Base-by-base conservation (phyloP, 192 early-diverging fungal species). In the Umbelopsis sp. region DNA sequence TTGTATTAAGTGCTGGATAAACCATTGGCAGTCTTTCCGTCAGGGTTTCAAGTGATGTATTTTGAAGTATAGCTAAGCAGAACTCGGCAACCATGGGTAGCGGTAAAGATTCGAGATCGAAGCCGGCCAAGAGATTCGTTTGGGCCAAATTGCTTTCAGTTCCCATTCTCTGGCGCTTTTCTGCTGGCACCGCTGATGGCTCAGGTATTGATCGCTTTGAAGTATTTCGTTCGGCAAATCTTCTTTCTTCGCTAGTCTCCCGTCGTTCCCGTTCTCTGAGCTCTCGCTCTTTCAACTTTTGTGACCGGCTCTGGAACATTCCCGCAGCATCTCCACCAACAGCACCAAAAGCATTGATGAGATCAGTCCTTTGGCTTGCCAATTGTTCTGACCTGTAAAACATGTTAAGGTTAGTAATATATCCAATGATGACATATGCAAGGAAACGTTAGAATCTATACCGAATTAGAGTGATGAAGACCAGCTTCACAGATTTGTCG, bases 401-500 rank as follows among this genome's bases (percentile, higher is more conserved):
- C 36, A n/a, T 1, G 31, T 12, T 8, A 38, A 43, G n/a, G n/a
- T n/a, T 51, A 70, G 59, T 36, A 52, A 26, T 3, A 24, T n/a
- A 50, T 49, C n/a, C 9, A 41, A 38, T 49, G 31, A 54, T 25
- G 43, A 74, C 20, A 65, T 25, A 14, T n/a, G 26, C 20, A 47
- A 25, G 8, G 8, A 44, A 2, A 16, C 16, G 16, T 51, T 21
- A 56, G 20, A 25, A 26, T 32, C 7, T 26, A 24, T 77, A 78
- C 82, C 76, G 74, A 31, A 84, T 76, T 1, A 84, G 29, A 45
- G 80, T 66, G 10, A 74, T 53, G 26, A 84, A 70, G 22, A 71
- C 67, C 10, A 79, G 45, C 38, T 74, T 71, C 9, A 84, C 71
- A 9, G 68, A 22, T 34, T 79, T 81, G 36, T 76, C 71, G 14